Evolutionary conservation across 1,284 basidiomycete species (phyloP).

Genomic region (Calocybe gambosa): DNA sequence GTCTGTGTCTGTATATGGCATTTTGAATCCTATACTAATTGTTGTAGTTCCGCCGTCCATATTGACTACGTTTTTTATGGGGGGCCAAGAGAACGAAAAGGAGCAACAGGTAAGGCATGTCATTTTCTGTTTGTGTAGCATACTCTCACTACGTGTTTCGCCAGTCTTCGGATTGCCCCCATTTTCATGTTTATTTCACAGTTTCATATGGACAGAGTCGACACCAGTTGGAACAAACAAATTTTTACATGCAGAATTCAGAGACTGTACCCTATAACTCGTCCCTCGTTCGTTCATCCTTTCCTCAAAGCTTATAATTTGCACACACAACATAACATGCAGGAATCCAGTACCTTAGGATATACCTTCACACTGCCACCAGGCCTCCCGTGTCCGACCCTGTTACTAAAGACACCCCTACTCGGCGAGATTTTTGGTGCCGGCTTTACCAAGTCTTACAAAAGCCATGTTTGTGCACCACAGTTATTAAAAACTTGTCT

Average conservation of each 20-base stretch:
- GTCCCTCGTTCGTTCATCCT: slow-evolving; percentile 20
- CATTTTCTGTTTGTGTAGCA: neutral
- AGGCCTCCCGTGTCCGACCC: slow-evolving; percentile 45
- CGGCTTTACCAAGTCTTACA: slow-evolving; percentile 65
- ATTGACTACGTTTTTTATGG: slow-evolving; percentile 78
- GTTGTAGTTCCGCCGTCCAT: slow-evolving; percentile 60
- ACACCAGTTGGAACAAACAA: slow-evolving; percentile 60
- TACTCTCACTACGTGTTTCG: slow-evolving; percentile 1
- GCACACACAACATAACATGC: slow-evolving; percentile 4
- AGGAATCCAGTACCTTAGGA: slow-evolving; percentile 27
- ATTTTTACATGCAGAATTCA: slow-evolving; percentile 54
- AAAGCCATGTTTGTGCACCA: slow-evolving; percentile 44
- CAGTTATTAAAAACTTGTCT: neutral
- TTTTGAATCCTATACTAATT: neutral
- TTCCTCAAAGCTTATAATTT: neutral
- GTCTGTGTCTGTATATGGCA: slow-evolving; percentile 30
- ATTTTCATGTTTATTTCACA: slow-evolving; percentile 68
- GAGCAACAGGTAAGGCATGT: slow-evolving; percentile 31
- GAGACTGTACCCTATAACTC: slow-evolving; percentile 32
- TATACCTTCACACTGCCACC: slow-evolving; percentile 49
- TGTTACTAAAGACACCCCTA: slow-evolving; percentile 58
- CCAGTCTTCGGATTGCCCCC: slow-evolving; percentile 40
- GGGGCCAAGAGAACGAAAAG: slow-evolving; percentile 41
- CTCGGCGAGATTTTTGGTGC: slow-evolving; percentile 75
- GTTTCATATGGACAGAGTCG: slow-evolving; percentile 69